Evolutionary conservation across 192 early-diverging fungal species (phyloP).

Genomic region (Mortierella hygrophila): DNA sequence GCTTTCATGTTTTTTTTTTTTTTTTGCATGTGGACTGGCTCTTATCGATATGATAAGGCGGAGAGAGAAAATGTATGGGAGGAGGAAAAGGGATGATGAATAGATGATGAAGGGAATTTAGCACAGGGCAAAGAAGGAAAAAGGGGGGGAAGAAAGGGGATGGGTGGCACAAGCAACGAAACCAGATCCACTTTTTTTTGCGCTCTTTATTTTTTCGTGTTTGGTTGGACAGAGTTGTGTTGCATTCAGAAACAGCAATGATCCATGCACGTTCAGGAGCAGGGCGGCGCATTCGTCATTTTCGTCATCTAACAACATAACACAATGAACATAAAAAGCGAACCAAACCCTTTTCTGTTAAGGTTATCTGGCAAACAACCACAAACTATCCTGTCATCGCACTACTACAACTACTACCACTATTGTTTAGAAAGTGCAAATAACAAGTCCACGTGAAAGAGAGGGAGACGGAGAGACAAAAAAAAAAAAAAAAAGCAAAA

Average conservation of each 20-base stretch:
- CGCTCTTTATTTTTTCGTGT: slow-evolving; percentile 8
- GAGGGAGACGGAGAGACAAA: neutral
- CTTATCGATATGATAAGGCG: slow-evolving; percentile 4
- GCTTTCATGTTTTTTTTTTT: neutral
- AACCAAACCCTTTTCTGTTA: neutral
- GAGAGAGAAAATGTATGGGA: neutral
- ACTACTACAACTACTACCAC: too few species aligned
- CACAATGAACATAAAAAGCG: too few species aligned
- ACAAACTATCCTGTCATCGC: too few species aligned
- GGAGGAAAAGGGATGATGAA: neutral
- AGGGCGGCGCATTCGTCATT: neutral
- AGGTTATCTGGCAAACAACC: neutral
- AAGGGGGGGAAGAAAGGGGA: neutral
- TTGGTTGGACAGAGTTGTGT: neutral
- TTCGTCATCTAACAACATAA: neutral
- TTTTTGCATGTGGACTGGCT: neutral
- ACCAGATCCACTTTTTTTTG: neutral
- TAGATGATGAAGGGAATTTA: neutral
- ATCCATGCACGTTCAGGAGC: neutral
- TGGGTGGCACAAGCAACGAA: neutral
- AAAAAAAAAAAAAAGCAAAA: neutral
- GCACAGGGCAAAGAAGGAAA: neutral
- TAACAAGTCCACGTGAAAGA: too few species aligned
- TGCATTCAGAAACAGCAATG: neutral
- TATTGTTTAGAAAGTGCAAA: too few species aligned